A percentile compares a stretch with the other conserved stretches of the same genome.
phyloP scores from a whole-genome alignment of 106 monocot species.

The Phalaenopsis equestris region DNA sequence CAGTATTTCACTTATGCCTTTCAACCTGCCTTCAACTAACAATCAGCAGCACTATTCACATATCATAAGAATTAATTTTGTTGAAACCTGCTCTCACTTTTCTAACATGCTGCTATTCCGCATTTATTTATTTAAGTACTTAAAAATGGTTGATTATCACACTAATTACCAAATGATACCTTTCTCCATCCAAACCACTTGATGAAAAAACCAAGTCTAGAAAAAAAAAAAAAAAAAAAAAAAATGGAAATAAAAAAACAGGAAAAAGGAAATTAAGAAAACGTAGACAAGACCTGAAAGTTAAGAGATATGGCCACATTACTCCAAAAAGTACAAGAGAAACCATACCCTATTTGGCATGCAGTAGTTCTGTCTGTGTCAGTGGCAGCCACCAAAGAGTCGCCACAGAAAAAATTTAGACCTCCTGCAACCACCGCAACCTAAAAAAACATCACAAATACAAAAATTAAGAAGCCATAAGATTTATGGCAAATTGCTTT shows the following conservation, averaged over 20 bases:
- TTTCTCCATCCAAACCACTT: neutral
- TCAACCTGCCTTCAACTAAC: too few species aligned
- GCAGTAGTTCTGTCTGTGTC: slow-evolving; percentile 63
- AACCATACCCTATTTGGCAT: slow-evolving; percentile 78
- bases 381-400: slow-evolving; percentile 74
- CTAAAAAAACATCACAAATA: slow-evolving; percentile 21
- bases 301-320: neutral
- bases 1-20: too few species aligned
- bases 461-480: neutral
- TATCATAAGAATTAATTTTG: too few species aligned
- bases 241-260: too few species aligned
- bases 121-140: too few species aligned
- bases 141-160: too few species aligned
- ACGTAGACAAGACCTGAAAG: neutral
- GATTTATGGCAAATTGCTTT: neutral
- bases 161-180: neutral
- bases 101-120: too few species aligned
- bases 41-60: too few species aligned
- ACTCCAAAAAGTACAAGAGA: neutral
- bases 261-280: neutral
- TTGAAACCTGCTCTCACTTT: too few species aligned
- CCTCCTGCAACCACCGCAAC: slow-evolving; percentile 94
- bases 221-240: too few species aligned
- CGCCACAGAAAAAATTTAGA: slow-evolving; percentile 89
- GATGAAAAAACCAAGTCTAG: too few species aligned